Base-by-base conservation (phyloP, 768 basidiomycete genomes). In the Neoboletus magnificus region DNA sequence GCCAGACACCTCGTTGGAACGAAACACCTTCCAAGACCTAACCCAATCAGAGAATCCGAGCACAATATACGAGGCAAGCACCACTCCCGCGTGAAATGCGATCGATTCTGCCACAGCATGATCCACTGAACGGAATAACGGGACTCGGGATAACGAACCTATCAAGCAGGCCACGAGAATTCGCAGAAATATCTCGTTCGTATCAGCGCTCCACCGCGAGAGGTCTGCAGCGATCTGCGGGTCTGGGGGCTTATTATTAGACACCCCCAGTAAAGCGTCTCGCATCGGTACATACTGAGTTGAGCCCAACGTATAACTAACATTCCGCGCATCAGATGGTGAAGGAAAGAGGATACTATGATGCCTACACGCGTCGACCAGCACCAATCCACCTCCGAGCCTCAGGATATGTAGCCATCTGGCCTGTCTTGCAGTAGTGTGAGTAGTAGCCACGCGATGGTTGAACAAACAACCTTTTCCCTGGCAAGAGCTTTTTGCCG, bases 291-390 rank as follows among this genome's bases (percentile, higher is more conserved):
- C 77, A 5, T 62, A 87, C 86, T 79, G 2, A 89, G 73, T 59
- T 89, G 81, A 33, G 84, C 83, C 87, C 88, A 92, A 60, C 90
- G 76, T 50, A 92, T 90, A 67, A 90, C 90, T 91, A 57, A 9
- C 32, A 35, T 18, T 33, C 43, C 36, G 22, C 15, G 35, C 39
- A 47, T 51, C 42, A 58, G 30, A 44, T 6, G 49, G 33, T 36
- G 51, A 54, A 58, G 29, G 16, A 33, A 39, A 49, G 32, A 30
- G 23, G 35, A 44, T 22, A 36, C 20, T 13, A 33, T 29, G 46
- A 39, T 29, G 76, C 87, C 50, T 66, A 92, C 89, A 91, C 4
- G 88, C 85, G 73, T 92, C 90, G 12, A 89, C 70, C 20, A 82
- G 68, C 23, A 89, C 71, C 13, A 90, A 73, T 1, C 79, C 78